A percentile compares a stretch with the other conserved stretches of the same genome.
Evolutionary conservation across 495 filamentous ascomycete genomes (phyloP).

Genomic region (Talaromyces nanjingensis): DNA sequence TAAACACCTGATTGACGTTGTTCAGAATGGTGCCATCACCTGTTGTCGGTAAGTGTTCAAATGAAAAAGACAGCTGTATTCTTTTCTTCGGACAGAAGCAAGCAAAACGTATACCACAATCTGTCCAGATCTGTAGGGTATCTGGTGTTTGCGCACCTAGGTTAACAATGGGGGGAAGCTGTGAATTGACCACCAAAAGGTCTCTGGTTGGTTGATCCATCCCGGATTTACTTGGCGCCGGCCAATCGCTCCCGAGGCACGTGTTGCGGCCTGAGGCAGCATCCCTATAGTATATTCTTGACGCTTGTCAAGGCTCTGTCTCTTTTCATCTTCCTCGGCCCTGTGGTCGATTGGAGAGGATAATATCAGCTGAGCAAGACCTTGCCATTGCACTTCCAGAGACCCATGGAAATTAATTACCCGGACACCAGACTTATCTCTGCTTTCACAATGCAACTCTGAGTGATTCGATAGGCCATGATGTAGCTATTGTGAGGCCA

Average conservation of each 20-base stretch:
- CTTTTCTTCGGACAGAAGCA: neutral
- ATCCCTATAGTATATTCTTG: neutral
- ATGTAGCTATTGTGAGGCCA: neutral
- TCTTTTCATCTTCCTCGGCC: too few species aligned
- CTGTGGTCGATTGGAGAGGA: too few species aligned
- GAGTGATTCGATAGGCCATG: neutral
- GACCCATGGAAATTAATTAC: neutral
- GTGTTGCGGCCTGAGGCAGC: slow-evolving; percentile 5
- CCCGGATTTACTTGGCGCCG: slow-evolving; percentile 33
- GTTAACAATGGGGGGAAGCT: neutral
- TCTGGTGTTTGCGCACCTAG: neutral
- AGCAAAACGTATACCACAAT: neutral
- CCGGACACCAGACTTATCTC: neutral
- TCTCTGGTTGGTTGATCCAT: slow-evolving; percentile 12
- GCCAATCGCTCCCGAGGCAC: slow-evolving; percentile 2
- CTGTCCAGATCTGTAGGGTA: neutral
- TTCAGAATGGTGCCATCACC: slow-evolving; percentile 8
- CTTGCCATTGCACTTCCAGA: too few species aligned
- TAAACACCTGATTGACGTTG: slow-evolving; percentile 1
- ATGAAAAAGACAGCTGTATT: neutral
- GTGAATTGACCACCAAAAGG: slow-evolving; percentile 32
- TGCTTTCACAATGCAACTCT: neutral
- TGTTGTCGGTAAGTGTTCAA: slow-evolving; percentile 12
- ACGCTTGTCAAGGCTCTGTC: too few species aligned
- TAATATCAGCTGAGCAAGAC: too few species aligned